Conservation (phyloP, 306 rosid genomes). For the Cicer cuneatum region DNA sequence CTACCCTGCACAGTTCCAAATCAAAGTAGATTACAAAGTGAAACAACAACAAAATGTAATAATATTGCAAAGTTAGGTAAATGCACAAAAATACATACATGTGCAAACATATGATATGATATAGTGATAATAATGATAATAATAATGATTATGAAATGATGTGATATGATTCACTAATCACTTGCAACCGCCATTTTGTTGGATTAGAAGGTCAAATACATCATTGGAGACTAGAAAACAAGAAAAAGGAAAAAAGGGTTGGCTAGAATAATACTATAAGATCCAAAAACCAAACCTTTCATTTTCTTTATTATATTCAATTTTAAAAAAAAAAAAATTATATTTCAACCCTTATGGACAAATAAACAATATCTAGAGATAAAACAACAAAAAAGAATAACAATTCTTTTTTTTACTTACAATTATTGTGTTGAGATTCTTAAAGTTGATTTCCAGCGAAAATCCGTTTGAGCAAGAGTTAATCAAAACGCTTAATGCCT, state of each 20-base stretch:
- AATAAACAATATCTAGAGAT: slow-evolving; percentile 45
- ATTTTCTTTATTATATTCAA: slow-evolving; percentile 26
- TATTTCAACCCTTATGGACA: slow-evolving; percentile 47
- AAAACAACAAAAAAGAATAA: slow-evolving; percentile 46
- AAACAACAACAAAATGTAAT: background rate
- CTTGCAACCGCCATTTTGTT: slow-evolving; percentile 47
- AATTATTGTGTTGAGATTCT: slow-evolving; percentile 33
- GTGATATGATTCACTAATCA: slow-evolving; percentile 40
- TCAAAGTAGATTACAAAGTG: slow-evolving; percentile 44
- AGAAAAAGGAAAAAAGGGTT: slow-evolving; percentile 20
- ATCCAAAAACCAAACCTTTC: slow-evolving; percentile 49
- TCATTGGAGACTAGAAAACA: slow-evolving; percentile 51
- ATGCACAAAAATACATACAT: slow-evolving; percentile 37
- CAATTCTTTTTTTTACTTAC: slow-evolving; percentile 11
- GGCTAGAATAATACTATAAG: slow-evolving; percentile 46
- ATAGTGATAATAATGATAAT: background rate
- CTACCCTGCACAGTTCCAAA: slow-evolving; percentile 54
- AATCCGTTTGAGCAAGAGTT: slow-evolving; percentile 33
- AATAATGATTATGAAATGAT: background rate
- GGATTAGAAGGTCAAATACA: slow-evolving; percentile 53
- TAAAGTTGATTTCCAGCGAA: slow-evolving; percentile 44
- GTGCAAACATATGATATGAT: slow-evolving; percentile 40
- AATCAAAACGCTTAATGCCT: slow-evolving; percentile 34
- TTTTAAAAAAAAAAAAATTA: background rate
- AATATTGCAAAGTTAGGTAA: slow-evolving; percentile 27